Percentiles rank a stretch among this genome's conserved stretches.
These are phyloP conservation scores for Aspergillus sergii DNA, from an alignment of 2,329 filamentous ascomycete species.

Conservation along the genomic window DNA sequence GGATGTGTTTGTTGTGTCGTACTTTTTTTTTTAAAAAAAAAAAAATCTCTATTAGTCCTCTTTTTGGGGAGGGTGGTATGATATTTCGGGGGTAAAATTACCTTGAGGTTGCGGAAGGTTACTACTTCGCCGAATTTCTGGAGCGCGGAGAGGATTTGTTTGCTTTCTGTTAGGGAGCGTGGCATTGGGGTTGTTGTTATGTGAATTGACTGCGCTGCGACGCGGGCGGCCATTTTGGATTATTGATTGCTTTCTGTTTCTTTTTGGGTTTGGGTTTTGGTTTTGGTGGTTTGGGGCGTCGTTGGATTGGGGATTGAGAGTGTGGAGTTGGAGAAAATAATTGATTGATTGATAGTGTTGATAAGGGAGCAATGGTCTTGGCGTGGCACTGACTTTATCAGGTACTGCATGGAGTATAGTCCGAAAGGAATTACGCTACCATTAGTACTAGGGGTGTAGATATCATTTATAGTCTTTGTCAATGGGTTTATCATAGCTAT, in stretches of 20 bases:
- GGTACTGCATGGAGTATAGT: no score
- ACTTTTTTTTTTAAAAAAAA: constrained; percentile 31
- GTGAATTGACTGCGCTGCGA: constrained; percentile 31
- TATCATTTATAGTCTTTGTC: no score
- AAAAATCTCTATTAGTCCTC: neutral
- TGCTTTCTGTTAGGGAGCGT: constrained; percentile 36
- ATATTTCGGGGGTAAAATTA: constrained; percentile 14
- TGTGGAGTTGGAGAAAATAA: neutral
- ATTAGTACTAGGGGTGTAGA: no score
- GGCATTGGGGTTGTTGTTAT: constrained; percentile 33
- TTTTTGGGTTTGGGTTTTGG: neutral
- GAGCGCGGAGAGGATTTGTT: constrained; percentile 37
- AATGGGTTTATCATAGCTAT: neutral
- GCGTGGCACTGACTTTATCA: neutral
- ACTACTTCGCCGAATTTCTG: constrained; percentile 47
- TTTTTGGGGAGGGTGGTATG: neutral
- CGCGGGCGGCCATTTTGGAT: constrained; percentile 15
- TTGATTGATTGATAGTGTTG: no score
- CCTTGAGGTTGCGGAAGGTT: constrained; percentile 41
- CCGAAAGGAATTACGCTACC: no score
- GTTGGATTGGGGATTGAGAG: constrained; percentile 15
- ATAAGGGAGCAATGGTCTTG: neutral
- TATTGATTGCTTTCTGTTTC: constrained; percentile 8
- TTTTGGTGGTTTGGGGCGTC: constrained; percentile 6
- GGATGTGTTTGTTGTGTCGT: constrained; percentile 32